phyloP scores from a whole-genome alignment of 441 rosid species.

The Adansonia madagascariensis region DNA sequence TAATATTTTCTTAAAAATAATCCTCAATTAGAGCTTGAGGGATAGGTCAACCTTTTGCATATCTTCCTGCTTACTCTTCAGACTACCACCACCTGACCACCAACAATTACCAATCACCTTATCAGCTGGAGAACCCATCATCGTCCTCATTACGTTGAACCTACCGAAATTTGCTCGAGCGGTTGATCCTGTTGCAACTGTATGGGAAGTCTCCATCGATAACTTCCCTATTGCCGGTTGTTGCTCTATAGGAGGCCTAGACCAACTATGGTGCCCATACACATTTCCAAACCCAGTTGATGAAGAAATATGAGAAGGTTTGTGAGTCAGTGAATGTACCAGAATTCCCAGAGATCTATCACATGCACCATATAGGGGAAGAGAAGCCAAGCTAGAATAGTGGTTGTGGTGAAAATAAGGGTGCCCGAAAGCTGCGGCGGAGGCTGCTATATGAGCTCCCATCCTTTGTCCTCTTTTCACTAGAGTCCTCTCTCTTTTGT shows the following conservation, averaged over 20 bases:
- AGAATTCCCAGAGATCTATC: slow-evolving; percentile 69
- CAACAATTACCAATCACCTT: slow-evolving; percentile 34
- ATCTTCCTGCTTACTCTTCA: slow-evolving; percentile 50
- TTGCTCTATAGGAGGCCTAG: slow-evolving; percentile 57
- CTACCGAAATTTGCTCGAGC: slow-evolving; percentile 39
- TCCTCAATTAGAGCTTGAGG: slow-evolving; percentile 61
- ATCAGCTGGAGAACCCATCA: slow-evolving; percentile 38
- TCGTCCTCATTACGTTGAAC: slow-evolving; percentile 42
- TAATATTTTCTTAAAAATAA: background rate
- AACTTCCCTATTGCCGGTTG: slow-evolving; percentile 67
- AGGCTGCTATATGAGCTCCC: slow-evolving; percentile 32
- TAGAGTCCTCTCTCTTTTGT: slow-evolving; percentile 76
- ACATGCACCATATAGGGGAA: slow-evolving; percentile 54
- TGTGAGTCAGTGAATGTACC: slow-evolving; percentile 68
- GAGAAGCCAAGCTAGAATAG: slow-evolving; percentile 57
- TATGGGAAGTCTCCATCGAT: slow-evolving; percentile 40
- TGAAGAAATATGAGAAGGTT: slow-evolving; percentile 45
- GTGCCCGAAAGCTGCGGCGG: slow-evolving; percentile 53
- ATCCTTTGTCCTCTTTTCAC: slow-evolving; percentile 72
- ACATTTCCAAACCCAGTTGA: slow-evolving; percentile 38
- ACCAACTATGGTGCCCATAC: slow-evolving; percentile 48
- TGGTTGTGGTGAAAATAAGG: slow-evolving; percentile 46
- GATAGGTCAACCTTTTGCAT: slow-evolving; percentile 72
- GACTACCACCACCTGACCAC: slow-evolving; percentile 35
- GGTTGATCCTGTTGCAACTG: slow-evolving; percentile 25